Base-by-base conservation (phyloP, 1,284 basidiomycete genomes). In the Leccinum pallidistipes region DNA sequence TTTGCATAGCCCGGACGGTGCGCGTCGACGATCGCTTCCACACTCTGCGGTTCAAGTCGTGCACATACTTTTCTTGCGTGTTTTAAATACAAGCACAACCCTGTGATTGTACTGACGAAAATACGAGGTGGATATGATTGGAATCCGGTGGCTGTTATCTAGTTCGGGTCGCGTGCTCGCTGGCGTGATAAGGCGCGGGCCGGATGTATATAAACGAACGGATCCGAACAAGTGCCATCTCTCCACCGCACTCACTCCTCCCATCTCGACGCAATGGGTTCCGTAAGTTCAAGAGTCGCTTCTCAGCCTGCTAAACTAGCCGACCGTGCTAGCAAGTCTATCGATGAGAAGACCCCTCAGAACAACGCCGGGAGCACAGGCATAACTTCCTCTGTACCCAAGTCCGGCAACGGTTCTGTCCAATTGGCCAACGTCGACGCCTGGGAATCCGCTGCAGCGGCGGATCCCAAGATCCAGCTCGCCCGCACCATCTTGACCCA, bases 401-500 rank as follows among this genome's bases (percentile, higher is more conserved):
- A 55, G 66, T 84, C 84, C n/a, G 61, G 75, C 49, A 80, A 86
- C 66, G 89, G 91, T 36, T 77, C 87, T 32, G 76, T 94, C 59
- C 81, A 86, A 47, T 69, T 83, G 21, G 75, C 79, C 59, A 85
- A 84, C 64, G 69, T 94, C 52, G 76, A 81, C 11, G 74, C 80
- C 21, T 94, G 91, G 92, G 89, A 92, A 75, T 73, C 77, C 0
- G 76, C 79, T 12, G 82, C 86, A 24, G 73, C 82, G 9, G 71
- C 81, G 7, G 81, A 86, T 63, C 83, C 90, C 14, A 91, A 91
- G 73, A 80, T 87, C 10, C 81, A 85, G 68, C 85, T 97, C 38
- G 90, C 94, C 7, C 87, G 92, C 63, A 90, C 92, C 16, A 85
- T 97, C 64, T 81, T 98, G 32, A 80, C 86, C 66, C 91, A 96